A percentile compares a stretch with the other conserved stretches of the same genome.
Evolutionary conservation across 1,284 basidiomycete genomes (phyloP).

Genomic region (Sporisorium reilianum): DNA sequence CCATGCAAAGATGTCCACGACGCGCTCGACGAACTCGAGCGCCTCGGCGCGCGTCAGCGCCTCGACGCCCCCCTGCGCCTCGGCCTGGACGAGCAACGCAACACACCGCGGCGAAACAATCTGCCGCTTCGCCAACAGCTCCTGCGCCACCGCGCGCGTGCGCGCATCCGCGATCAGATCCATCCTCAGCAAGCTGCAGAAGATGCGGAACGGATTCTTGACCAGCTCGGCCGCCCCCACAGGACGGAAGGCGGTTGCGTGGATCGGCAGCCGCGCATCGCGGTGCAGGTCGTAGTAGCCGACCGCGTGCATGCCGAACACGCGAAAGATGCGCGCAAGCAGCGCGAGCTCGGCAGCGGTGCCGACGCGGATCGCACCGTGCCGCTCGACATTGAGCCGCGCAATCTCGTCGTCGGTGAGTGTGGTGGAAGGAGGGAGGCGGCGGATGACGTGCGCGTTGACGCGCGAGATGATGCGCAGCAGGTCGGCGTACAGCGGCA

Average conservation of each 20-base stretch:
- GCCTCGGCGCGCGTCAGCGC: constrained; percentile 15
- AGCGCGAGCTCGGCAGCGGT: constrained; percentile 68
- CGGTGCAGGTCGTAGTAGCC: constrained; percentile 71
- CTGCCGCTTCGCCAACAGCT: constrained; percentile 64
- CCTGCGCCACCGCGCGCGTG: constrained; percentile 61
- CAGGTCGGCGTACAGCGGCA: constrained; percentile 71
- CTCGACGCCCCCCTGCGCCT: constrained; percentile 41
- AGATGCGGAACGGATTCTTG: constrained; percentile 71
- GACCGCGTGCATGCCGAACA: constrained; percentile 71
- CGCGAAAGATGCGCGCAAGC: constrained; percentile 69
- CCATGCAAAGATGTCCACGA: constrained; percentile 71
- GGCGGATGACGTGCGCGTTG: constrained; percentile 61
- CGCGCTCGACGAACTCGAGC: constrained; percentile 66
- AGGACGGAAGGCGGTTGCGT: constrained; percentile 71
- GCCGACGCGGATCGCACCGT: constrained; percentile 71
- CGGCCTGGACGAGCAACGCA: constrained; percentile 66
- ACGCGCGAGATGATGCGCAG: constrained; percentile 70
- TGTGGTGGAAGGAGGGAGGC: background rate
- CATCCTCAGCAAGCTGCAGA: constrained; percentile 70
- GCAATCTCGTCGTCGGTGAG: constrained; percentile 39
- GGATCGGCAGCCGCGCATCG: constrained; percentile 70
- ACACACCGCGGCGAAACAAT: constrained; percentile 69
- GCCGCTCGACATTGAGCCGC: constrained; percentile 70
- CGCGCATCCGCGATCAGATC: constrained; percentile 66
- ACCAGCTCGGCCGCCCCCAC: constrained; percentile 61